Conservation (phyloP, 257 asterid genomes). For the Ophiorrhiza pumila region DNA sequence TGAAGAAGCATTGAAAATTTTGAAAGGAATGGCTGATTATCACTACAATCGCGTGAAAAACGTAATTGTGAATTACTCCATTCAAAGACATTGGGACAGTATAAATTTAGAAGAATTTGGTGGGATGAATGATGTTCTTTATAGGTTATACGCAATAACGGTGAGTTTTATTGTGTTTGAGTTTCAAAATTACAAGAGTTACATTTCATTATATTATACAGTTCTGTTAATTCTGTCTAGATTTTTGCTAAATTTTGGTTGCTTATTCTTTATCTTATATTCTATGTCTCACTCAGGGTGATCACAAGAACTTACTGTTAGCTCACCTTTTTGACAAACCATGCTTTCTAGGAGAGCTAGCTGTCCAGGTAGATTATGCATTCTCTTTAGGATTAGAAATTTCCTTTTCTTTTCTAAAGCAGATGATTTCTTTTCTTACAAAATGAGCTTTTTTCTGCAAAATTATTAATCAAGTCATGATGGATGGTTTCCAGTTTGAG, state of each 20-base stretch:
- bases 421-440: too few species aligned
- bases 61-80: constrained; percentile 55
- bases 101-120: constrained; percentile 86
- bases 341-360: constrained; percentile 76
- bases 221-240: too few species aligned
- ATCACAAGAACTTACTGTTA: constrained; percentile 64
- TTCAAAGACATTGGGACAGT: constrained; percentile 63
- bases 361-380: constrained; percentile 53
- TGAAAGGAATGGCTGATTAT: constrained; percentile 68
- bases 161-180: constrained; percentile 26
- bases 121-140: too few species aligned
- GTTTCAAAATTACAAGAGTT: constrained; percentile 60
- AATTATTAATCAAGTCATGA: too few species aligned
- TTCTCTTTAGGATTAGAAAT: not conserved
- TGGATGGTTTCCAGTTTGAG: too few species aligned
- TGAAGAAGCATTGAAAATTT: constrained; percentile 55
- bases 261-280: too few species aligned
- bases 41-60: constrained; percentile 74
- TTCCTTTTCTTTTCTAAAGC: too few species aligned
- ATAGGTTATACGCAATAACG: constrained; percentile 59
- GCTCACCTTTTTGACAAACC: constrained; percentile 93
- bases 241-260: not conserved
- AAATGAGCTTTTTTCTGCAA: too few species aligned
- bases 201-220: too few species aligned
- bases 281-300: constrained; percentile 46